A percentile compares a stretch with the other conserved stretches of the same genome.
These are phyloP conservation scores for Pythium phragmitis DNA, from an alignment of 352 stramenopile species.

Conservation along the genomic window DNA sequence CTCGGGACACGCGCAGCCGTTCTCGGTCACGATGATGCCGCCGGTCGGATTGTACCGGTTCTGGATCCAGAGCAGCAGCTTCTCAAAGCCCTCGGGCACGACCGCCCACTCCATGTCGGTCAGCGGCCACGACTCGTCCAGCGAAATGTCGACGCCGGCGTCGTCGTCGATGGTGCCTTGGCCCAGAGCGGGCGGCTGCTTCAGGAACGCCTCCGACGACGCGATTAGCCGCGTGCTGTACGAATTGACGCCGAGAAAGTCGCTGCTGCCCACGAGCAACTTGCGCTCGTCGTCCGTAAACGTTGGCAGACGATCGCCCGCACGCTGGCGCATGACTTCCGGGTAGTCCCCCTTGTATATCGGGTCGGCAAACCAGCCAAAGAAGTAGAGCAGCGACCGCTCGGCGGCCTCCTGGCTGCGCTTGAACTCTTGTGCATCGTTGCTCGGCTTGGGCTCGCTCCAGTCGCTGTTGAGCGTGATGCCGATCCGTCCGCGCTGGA, in stretches of 20 bases:
- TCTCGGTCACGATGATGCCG: slow-evolving; percentile 91
- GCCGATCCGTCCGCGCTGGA: slow-evolving; percentile 80
- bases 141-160: slow-evolving; percentile 39
- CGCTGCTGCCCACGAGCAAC: slow-evolving; percentile 72
- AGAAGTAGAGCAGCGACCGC: slow-evolving; percentile 79
- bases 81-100: slow-evolving; percentile 79
- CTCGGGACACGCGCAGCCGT: slow-evolving; percentile 73
- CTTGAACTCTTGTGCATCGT: slow-evolving; percentile 46
- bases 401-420: slow-evolving; percentile 67
- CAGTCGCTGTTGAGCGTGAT: slow-evolving; percentile 92
- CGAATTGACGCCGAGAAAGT: slow-evolving; percentile 96
- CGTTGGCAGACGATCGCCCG: slow-evolving; percentile 77
- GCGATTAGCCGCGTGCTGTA: slow-evolving; percentile 76
- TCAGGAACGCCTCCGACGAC: slow-evolving; percentile 45
- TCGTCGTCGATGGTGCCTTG: slow-evolving; percentile 32
- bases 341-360: slow-evolving; percentile 94
- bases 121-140: slow-evolving; percentile 40
- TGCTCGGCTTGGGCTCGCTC: slow-evolving; percentile 66
- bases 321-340: slow-evolving; percentile 83
- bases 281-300: slow-evolving; percentile 88
- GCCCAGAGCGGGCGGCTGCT: slow-evolving; percentile 5
- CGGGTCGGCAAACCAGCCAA: slow-evolving; percentile 93
- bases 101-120: slow-evolving; percentile 79
- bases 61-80: slow-evolving; percentile 88
- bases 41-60: slow-evolving; percentile 74